Conservation (phyloP, 2,329 filamentous ascomycete genomes). For the Penicillium sp. region DNA sequence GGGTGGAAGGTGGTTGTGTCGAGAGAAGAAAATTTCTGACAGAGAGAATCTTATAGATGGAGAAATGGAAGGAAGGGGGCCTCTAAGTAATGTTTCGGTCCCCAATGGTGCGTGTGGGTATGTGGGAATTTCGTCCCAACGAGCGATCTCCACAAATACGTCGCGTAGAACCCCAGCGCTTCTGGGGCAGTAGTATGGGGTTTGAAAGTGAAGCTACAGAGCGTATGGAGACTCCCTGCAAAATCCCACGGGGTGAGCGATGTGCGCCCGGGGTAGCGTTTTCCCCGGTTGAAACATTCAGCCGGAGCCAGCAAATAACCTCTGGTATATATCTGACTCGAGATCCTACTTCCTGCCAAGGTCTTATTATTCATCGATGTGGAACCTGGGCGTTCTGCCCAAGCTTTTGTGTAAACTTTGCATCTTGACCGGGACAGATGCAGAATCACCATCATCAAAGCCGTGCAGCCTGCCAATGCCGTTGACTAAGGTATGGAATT, state of each 20-base stretch:
- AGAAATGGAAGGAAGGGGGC: constrained; percentile 17
- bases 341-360: constrained; percentile 17
- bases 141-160: constrained; percentile 34
- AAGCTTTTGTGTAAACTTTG: background rate
- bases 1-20: constrained; percentile 1
- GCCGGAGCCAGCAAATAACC: constrained; percentile 26
- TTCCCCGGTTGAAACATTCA: constrained; percentile 38
- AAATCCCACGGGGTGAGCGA: constrained; percentile 21
- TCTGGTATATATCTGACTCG: constrained; percentile 24
- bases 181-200: constrained; percentile 37
- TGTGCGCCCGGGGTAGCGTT: constrained; percentile 37
- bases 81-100: constrained; percentile 27
- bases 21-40: constrained; percentile 7
- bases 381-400: background rate
- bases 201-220: constrained; percentile 25
- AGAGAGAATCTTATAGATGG: constrained; percentile 6
- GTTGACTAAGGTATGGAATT: background rate
- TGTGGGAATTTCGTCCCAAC: constrained; percentile 26
- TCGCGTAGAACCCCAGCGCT: constrained; percentile 30
- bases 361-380: background rate
- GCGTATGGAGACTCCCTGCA: constrained; percentile 23
- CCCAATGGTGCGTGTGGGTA: constrained; percentile 15
- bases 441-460: background rate
- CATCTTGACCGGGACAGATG: background rate
- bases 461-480: constrained; percentile 17